phyloP scores from a whole-genome alignment of 306 rosid genomes.

The Begonia fuchsioides region DNA sequence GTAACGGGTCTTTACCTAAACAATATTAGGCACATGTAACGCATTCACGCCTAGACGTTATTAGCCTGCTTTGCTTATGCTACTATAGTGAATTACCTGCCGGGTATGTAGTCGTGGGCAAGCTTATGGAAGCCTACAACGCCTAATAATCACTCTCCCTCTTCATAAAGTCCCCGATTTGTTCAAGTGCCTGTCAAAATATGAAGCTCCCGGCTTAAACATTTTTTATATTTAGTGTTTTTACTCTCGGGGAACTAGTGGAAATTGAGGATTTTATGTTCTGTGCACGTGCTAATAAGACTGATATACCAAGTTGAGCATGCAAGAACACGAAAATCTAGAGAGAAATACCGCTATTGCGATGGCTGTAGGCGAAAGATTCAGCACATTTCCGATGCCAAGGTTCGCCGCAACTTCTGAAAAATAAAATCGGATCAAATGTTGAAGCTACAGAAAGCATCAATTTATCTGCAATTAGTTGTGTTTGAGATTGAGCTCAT shows the following conservation, averaged over 20 bases:
- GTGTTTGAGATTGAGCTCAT: no score
- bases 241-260: neutral
- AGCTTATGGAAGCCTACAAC: constrained; percentile 10
- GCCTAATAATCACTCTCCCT: constrained; percentile 22
- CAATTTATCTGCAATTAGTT: no score
- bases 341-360: constrained; percentile 64
- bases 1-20: no score
- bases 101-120: no score
- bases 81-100: no score
- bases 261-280: constrained; percentile 3
- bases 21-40: no score
- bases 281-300: neutral
- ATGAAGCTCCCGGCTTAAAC: neutral
- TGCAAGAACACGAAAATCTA: constrained; percentile 14
- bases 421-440: neutral
- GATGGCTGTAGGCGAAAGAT: constrained; percentile 60
- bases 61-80: no score
- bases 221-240: neutral
- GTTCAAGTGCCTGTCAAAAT: constrained; percentile 61
- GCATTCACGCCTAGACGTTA: no score
- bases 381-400: constrained; percentile 40
- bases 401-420: constrained; percentile 68
- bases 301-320: constrained; percentile 4
- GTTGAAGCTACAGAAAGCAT: no score
- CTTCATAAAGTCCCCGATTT: constrained; percentile 44